phyloP scores from a whole-genome alignment of 805 yeast species.

The Schizosaccharomyces octosporus region DNA sequence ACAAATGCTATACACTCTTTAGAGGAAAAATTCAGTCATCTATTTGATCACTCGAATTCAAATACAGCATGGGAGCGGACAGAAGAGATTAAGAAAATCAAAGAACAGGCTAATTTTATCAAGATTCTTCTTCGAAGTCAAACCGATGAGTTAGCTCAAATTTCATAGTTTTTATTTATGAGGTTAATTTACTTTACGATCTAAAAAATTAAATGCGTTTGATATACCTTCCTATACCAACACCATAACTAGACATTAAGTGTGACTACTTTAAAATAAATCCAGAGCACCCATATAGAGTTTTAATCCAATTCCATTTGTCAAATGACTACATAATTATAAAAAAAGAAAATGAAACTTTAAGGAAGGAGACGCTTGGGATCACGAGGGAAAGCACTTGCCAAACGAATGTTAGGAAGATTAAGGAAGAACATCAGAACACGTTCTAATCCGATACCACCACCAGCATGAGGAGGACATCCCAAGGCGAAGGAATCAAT shows the following conservation, averaged over 20 bases:
- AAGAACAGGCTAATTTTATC: neutral
- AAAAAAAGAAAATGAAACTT: neutral
- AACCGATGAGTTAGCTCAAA: too few relatives aligned
- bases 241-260: too few relatives aligned
- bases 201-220: too few relatives aligned
- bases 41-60: neutral
- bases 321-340: neutral
- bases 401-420: slow-evolving; percentile 90
- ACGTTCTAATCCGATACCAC: slow-evolving; percentile 97
- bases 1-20: too few relatives aligned
- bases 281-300: too few relatives aligned
- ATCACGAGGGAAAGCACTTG: slow-evolving; percentile 97
- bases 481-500: slow-evolving; percentile 83
- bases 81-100: neutral
- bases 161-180: too few relatives aligned
- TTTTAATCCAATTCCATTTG: neutral
- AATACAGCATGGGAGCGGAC: neutral
- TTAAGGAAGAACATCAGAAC: slow-evolving; percentile 96
- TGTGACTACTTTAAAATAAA: too few relatives aligned
- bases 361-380: slow-evolving; percentile 76
- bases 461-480: slow-evolving; percentile 98
- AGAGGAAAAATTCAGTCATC: too few relatives aligned
- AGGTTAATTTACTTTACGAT: too few relatives aligned
- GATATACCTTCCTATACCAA: too few relatives aligned
- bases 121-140: neutral